Evolutionary conservation across 805 yeast genomes (phyloP).

Genomic region (Monosporozyma aquatica): DNA sequence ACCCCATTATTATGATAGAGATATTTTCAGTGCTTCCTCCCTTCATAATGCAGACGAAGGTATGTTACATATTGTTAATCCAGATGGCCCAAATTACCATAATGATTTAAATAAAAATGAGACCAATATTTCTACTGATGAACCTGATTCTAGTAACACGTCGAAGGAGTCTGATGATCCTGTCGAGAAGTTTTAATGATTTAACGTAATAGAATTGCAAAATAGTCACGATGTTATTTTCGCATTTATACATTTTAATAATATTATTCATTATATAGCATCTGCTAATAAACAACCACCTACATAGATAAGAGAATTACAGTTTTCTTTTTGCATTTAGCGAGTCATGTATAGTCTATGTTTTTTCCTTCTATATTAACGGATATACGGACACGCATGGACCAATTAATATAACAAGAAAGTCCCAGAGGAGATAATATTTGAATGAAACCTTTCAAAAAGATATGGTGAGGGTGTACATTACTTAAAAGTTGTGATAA

Average conservation of each 20-base stretch:
- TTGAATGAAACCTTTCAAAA: too few relatives aligned
- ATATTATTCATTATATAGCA: neutral
- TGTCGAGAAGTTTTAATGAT: neutral
- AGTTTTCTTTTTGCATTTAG: too few relatives aligned
- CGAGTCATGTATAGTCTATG: too few relatives aligned
- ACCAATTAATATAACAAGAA: too few relatives aligned
- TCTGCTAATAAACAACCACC: neutral
- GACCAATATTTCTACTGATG: neutral
- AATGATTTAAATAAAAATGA: neutral
- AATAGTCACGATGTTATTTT: neutral
- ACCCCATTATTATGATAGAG: conserved; percentile 27
- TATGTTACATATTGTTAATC: conserved; percentile 43
- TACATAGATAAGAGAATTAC: too few relatives aligned
- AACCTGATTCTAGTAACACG: neutral
- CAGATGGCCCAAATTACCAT: conserved; percentile 21
- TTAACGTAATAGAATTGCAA: neutral
- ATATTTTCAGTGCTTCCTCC: conserved; percentile 47
- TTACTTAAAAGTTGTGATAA: too few relatives aligned
- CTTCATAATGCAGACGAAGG: conserved; percentile 40
- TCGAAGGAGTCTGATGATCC: neutral
- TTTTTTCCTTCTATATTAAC: too few relatives aligned
- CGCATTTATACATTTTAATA: neutral
- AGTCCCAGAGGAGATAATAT: too few relatives aligned
- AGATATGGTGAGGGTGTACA: too few relatives aligned
- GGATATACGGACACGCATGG: too few relatives aligned